Evolutionary conservation across 163 green algal species (phyloP).

Genomic region (Trebouxiophyceae sp.): DNA sequence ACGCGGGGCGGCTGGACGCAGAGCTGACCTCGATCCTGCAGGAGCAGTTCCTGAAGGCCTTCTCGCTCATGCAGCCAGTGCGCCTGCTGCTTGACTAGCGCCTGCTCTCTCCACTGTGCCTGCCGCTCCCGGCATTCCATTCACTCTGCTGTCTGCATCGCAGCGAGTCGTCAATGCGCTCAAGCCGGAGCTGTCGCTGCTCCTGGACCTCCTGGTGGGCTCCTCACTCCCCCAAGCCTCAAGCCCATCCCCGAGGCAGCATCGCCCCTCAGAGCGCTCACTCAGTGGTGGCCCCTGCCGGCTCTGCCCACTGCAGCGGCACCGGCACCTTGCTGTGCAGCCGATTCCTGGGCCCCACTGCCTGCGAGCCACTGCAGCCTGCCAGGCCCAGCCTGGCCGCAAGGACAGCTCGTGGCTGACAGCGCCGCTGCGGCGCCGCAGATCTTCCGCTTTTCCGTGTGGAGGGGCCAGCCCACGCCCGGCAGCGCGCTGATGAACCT

Average conservation of each 20-base stretch:
- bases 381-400: too few relatives aligned
- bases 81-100: neutral
- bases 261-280: too few relatives aligned
- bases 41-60: conserved; percentile 63
- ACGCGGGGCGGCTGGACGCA: conserved; percentile 70
- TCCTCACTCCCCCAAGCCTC: too few relatives aligned
- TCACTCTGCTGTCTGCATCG: too few relatives aligned
- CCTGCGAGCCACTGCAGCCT: too few relatives aligned
- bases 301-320: too few relatives aligned
- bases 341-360: neutral
- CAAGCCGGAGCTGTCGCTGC: conserved; percentile 62
- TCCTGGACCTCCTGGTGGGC: conserved; percentile 58
- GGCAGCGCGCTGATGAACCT: conserved; percentile 88
- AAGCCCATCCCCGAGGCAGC: too few relatives aligned
- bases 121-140: too few relatives aligned
- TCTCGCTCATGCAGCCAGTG: conserved; percentile 43
- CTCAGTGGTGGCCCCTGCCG: too few relatives aligned
- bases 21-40: conserved; percentile 73
- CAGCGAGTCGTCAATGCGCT: conserved; percentile 36
- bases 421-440: conserved; percentile 14
- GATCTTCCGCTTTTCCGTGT: conserved; percentile 64
- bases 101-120: too few relatives aligned
- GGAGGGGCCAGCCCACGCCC: conserved; percentile 53
- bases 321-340: too few relatives aligned
- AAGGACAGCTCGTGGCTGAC: too few relatives aligned